Evolutionary conservation across 2,329 filamentous ascomycete genomes (phyloP).

Genomic region (Neofusicoccum sp.): DNA sequence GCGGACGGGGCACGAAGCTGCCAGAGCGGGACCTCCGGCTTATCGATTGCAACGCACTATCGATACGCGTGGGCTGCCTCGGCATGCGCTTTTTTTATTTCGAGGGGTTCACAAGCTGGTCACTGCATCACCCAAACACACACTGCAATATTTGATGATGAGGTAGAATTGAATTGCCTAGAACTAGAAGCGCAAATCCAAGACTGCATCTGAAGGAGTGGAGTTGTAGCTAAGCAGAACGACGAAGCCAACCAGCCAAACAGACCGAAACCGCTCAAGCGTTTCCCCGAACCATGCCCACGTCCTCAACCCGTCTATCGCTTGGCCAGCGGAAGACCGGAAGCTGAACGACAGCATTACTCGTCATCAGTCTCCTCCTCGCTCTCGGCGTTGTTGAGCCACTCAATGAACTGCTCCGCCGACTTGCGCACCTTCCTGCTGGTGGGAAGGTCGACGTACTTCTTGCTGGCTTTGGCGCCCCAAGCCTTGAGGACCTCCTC

Average conservation of each 20-base stretch:
- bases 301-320: neutral
- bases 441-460: slow-evolving; percentile 86
- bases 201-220: slow-evolving; percentile 1
- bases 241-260: slow-evolving; percentile 4
- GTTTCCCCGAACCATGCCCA: neutral
- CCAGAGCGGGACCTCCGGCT: neutral
- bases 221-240: slow-evolving; percentile 10
- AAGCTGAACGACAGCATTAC: slow-evolving; percentile 5
- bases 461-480: slow-evolving; percentile 96
- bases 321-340: neutral
- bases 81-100: neutral
- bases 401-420: slow-evolving; percentile 89
- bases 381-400: slow-evolving; percentile 84
- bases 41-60: neutral
- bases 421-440: slow-evolving; percentile 96
- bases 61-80: neutral
- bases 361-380: slow-evolving; percentile 61
- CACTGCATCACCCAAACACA: neutral
- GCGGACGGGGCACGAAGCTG: neutral
- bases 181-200: neutral
- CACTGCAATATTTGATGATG: neutral
- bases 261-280: neutral
- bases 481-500: slow-evolving; percentile 90
- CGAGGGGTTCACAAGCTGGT: neutral
- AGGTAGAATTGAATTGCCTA: slow-evolving; percentile 1